phyloP scores from a whole-genome alignment of 176 grass and related monocot genomes.

The Lolium perenne region DNA sequence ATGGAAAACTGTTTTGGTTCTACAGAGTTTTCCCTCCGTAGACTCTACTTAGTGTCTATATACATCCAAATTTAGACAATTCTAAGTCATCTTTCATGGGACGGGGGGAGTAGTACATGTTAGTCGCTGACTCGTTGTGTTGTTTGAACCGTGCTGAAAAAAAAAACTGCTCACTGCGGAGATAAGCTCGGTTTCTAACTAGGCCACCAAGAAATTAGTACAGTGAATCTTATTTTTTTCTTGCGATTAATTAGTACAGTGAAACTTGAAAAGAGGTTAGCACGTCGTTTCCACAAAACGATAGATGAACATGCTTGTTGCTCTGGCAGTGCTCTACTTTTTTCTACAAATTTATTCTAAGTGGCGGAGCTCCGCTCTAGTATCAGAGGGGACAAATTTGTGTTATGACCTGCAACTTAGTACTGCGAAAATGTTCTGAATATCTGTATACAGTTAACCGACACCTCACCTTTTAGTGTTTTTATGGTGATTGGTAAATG shows the following conservation, averaged over 20 bases:
- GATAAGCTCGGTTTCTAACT: not conserved
- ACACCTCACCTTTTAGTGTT: not conserved
- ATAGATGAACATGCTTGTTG: not conserved
- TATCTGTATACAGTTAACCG: not conserved
- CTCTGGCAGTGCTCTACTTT: not conserved
- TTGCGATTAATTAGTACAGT: not conserved
- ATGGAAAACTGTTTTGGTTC: not conserved
- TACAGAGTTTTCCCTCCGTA: too few species aligned
- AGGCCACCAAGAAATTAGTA: not conserved
- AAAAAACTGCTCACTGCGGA: not conserved
- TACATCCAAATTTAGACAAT: too few species aligned
- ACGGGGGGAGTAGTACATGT: not conserved
- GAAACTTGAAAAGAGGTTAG: not conserved
- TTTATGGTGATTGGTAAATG: slow-evolving; percentile 1
- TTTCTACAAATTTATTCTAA: not conserved
- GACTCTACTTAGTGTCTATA: too few species aligned
- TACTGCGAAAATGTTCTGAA: slow-evolving; percentile 9
- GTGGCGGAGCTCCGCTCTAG: not conserved
- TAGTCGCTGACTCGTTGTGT: not conserved
- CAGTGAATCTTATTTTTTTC: not conserved
- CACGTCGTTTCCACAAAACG: not conserved
- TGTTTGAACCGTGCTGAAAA: not conserved
- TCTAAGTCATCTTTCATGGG: too few species aligned
- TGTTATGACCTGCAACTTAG: not conserved
- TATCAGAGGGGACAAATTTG: not conserved